Conservation (phyloP, 2,329 filamentous ascomycete species). For the Phyllosticta paracitricarpa region DNA sequence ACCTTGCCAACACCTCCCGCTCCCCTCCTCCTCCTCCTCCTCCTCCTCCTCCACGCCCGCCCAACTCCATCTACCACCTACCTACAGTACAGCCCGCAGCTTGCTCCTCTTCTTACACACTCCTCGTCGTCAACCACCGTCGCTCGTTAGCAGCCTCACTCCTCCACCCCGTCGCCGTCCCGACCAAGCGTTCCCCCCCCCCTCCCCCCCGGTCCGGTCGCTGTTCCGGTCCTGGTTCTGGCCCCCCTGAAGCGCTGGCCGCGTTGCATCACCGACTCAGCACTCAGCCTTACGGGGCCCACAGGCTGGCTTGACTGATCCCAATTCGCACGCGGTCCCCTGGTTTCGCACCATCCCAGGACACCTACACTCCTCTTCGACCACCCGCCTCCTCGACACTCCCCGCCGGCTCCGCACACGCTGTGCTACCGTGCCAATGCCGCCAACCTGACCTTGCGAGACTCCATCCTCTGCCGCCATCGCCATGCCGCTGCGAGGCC, state of each 20-base stretch:
- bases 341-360: conserved; percentile 8
- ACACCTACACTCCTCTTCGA: conserved; percentile 3
- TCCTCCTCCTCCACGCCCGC: background rate
- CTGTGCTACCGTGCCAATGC: conserved; percentile 3
- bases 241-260: conserved; percentile 10
- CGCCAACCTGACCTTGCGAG: conserved; percentile 7
- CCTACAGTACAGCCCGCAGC: too few species aligned
- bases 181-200: conserved; percentile 12
- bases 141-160: conserved; percentile 7
- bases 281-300: conserved; percentile 15
- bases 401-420: background rate
- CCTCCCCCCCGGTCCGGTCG: conserved; percentile 11
- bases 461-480: conserved; percentile 10
- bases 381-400: conserved; percentile 2
- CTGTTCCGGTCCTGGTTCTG: conserved; percentile 6
- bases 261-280: conserved; percentile 11
- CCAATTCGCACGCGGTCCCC: conserved; percentile 11
- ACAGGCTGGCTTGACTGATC: conserved; percentile 7
- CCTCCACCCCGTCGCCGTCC: conserved; percentile 4
- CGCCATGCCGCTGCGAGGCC: conserved; percentile 31
- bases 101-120: background rate
- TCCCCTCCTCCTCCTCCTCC: too few species aligned
- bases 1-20: too few species aligned
- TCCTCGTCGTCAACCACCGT: background rate
- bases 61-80: background rate